These are phyloP conservation scores for Mucor plumbeus DNA, from an alignment of 371 early-diverging fungal genomes.

Conservation along the genomic window DNA sequence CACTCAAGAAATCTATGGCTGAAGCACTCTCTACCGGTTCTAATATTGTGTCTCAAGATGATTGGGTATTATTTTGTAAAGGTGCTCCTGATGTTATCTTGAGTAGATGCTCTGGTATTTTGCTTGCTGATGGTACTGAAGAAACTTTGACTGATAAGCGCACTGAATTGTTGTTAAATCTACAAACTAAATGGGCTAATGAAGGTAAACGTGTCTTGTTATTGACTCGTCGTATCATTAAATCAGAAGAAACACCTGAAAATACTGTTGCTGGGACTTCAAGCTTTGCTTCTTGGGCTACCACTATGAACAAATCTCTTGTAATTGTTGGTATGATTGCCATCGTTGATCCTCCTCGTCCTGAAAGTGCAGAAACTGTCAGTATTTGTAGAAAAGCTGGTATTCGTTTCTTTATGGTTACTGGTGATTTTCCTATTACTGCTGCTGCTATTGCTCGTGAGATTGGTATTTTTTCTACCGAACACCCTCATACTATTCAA, in stretches of 20 bases:
- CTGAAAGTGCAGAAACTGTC: conserved; percentile 66
- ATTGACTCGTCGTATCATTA: conserved; percentile 51
- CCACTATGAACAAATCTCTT: conserved; percentile 40
- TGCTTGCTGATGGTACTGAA: conserved; percentile 47
- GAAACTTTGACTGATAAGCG: conserved; percentile 49
- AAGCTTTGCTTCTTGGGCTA: conserved; percentile 37
- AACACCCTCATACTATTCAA: conserved; percentile 46
- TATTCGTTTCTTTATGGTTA: conserved; percentile 79
- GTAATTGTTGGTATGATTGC: conserved; percentile 68
- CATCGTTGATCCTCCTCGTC: conserved; percentile 77
- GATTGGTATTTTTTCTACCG: conserved; percentile 64
- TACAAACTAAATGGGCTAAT: conserved; percentile 65
- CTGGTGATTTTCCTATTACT: conserved; percentile 74
- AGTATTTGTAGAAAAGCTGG: conserved; percentile 66
- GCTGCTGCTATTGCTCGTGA: conserved; percentile 76
- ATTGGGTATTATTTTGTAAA: conserved; percentile 64
- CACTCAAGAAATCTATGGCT: conserved; percentile 23
- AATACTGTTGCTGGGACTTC: conserved; percentile 25
- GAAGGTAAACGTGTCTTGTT: conserved; percentile 74
- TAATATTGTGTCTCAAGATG: conserved; percentile 16
- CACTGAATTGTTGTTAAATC: conserved; percentile 31
- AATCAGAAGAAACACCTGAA: conserved; percentile 27
- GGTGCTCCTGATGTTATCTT: conserved; percentile 83
- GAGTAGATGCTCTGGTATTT: conserved; percentile 48
- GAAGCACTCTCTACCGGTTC: conserved; percentile 32